These are phyloP conservation scores for Asparagopsis taxiformis DNA, from an alignment of 31 red algal genomes.

Conservation along the genomic window DNA sequence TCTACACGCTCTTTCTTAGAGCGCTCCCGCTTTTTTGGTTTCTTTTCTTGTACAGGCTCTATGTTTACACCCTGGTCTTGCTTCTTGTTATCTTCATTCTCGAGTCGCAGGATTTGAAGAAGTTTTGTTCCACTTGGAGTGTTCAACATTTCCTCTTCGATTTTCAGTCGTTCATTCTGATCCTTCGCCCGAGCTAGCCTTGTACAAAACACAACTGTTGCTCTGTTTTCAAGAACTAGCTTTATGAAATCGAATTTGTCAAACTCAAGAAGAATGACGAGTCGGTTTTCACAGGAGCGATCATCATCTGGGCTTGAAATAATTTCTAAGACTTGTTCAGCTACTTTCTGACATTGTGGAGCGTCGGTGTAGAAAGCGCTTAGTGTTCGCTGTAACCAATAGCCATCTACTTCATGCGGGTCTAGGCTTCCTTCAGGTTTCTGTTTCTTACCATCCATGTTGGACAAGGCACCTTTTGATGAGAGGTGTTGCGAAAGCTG, in stretches of 20 bases:
- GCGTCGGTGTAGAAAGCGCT: conserved; percentile 34
- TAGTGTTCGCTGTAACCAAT: conserved; percentile 76
- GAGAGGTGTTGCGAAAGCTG: neutral
- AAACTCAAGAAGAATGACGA: conserved; percentile 69
- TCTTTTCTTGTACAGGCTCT: conserved; percentile 4
- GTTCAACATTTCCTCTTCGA: conserved; percentile 39
- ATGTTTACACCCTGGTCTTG: neutral
- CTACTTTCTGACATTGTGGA: conserved; percentile 48
- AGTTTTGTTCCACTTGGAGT: conserved; percentile 30
- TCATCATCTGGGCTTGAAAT: conserved; percentile 28
- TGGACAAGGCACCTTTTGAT: conserved; percentile 1
- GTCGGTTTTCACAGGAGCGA: conserved; percentile 66
- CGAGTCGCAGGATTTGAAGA: conserved; percentile 7
- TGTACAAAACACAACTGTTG: conserved; percentile 51
- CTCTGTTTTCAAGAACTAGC: conserved; percentile 68
- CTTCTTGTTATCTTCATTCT: neutral
- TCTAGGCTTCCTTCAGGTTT: conserved; percentile 9
- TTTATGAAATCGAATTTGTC: conserved; percentile 85
- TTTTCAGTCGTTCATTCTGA: conserved; percentile 23
- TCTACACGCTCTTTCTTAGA: neutral
- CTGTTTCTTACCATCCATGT: conserved; percentile 3
- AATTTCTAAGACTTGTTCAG: conserved; percentile 61
- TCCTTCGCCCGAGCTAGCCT: conserved; percentile 42
- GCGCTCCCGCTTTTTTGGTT: conserved; percentile 14
- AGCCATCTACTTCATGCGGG: conserved; percentile 49